Percentiles rank a stretch among this genome's conserved stretches.
These are phyloP conservation scores for Ustilago tritici DNA, from an alignment of 1,284 basidiomycete genomes.

Conservation along the genomic window DNA sequence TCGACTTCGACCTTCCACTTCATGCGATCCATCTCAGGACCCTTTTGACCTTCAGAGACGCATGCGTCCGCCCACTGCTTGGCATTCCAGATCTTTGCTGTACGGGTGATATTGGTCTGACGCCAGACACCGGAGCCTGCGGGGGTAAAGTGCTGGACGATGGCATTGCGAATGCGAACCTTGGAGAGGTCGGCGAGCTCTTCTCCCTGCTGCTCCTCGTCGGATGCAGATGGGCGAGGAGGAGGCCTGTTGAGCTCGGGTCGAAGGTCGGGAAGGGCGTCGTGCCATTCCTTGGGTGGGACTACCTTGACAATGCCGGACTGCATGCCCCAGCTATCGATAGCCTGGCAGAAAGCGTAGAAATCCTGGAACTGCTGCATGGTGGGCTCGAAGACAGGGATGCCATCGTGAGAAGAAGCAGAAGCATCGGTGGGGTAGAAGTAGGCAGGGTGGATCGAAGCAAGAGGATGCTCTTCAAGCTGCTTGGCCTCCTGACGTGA, in stretches of 20 bases:
- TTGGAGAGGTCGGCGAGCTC: constrained; percentile 46
- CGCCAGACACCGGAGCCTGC: constrained; percentile 66
- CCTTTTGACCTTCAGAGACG: constrained; percentile 49
- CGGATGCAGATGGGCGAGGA: constrained; percentile 5
- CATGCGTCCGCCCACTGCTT: constrained; percentile 68
- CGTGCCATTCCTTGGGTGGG: constrained; percentile 65
- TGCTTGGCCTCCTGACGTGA: not conserved
- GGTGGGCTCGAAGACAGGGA: constrained; percentile 68
- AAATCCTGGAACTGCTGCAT: constrained; percentile 68
- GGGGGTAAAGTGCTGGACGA: constrained; percentile 64
- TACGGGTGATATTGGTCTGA: constrained; percentile 66
- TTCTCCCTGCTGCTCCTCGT: constrained; percentile 2
- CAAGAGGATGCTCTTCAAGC: constrained; percentile 30
- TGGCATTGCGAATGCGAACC: constrained; percentile 66
- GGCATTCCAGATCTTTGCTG: constrained; percentile 63
- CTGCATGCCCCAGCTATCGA: constrained; percentile 68
- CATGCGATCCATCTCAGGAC: constrained; percentile 65
- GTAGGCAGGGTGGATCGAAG: constrained; percentile 60
- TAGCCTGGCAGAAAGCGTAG: constrained; percentile 63
- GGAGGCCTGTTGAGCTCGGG: constrained; percentile 19
- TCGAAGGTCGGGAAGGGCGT: constrained; percentile 57
- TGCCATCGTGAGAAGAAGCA: constrained; percentile 46
- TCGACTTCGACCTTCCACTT: constrained; percentile 61
- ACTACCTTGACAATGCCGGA: constrained; percentile 68
- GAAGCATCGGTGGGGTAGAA: constrained; percentile 57